phyloP scores from a whole-genome alignment of 1,284 basidiomycete genomes.

The Sanguinoderma infundibulare region DNA sequence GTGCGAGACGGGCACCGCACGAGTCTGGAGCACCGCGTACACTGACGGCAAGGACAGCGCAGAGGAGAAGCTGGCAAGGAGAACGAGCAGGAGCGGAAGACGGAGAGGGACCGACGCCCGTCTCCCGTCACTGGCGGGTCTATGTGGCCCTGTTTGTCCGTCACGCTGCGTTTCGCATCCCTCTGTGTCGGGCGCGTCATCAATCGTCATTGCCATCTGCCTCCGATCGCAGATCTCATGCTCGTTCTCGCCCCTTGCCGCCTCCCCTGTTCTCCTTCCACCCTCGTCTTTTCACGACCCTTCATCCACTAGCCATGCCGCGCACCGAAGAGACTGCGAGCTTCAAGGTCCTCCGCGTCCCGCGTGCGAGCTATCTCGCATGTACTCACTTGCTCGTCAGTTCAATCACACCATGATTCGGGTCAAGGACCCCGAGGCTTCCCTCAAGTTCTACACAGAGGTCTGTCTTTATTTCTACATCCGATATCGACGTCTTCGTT shows the following conservation, averaged over 20 bases:
- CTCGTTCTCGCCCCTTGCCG: background rate
- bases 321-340: constrained; percentile 67
- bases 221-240: background rate
- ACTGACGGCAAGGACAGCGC: background rate
- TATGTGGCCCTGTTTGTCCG: constrained; percentile 28
- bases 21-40: constrained; percentile 17
- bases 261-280: background rate
- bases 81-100: constrained; percentile 1
- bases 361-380: no score
- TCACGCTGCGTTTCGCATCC: constrained; percentile 29
- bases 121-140: constrained; percentile 29
- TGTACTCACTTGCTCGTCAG: constrained; percentile 38
- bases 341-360: constrained; percentile 52
- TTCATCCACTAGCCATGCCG: constrained; percentile 51
- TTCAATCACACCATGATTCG: constrained; percentile 93
- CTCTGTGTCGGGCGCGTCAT: constrained; percentile 13
- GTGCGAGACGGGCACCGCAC: no score
- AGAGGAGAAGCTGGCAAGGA: background rate
- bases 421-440: constrained; percentile 86
- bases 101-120: constrained; percentile 14
- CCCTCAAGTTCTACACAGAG: constrained; percentile 78
- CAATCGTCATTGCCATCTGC: constrained; percentile 3
- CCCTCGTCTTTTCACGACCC: constrained; percentile 5
- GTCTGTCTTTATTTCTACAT: constrained; percentile 33
- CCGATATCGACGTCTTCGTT: no score